These are phyloP conservation scores for Boletus sp. DNA, from an alignment of 768 basidiomycete genomes.

Conservation along the genomic window DNA sequence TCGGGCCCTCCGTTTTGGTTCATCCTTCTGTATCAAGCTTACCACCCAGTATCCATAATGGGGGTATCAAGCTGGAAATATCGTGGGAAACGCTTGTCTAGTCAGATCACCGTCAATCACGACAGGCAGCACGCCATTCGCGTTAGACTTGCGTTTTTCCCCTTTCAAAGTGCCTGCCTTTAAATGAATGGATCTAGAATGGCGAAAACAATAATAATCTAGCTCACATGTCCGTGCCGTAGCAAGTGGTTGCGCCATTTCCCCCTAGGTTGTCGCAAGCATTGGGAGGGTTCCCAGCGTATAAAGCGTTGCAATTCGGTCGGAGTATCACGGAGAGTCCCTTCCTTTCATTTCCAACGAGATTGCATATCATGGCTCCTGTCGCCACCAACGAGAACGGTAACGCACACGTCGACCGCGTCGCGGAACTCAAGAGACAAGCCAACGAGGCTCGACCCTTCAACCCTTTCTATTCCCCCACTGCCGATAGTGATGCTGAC, in stretches of 20 bases:
- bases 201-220: conserved; percentile 11
- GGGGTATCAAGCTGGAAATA: not conserved
- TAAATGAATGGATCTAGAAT: conserved; percentile 1
- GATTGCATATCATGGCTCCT: conserved; percentile 42
- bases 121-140: not conserved
- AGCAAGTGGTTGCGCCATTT: conserved; percentile 21
- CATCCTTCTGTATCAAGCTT: not conserved
- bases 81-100: not conserved
- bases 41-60: too few relatives aligned
- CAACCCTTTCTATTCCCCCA: conserved; percentile 72
- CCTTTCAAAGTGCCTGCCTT: not conserved
- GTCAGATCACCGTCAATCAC: not conserved
- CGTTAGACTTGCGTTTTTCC: not conserved
- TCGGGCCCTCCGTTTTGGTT: not conserved
- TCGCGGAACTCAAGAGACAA: conserved; percentile 26
- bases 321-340: not conserved
- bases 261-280: conserved; percentile 8
- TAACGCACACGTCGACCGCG: conserved; percentile 18
- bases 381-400: conserved; percentile 43
- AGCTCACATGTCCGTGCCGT: conserved; percentile 12
- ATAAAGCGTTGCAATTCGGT: conserved; percentile 16
- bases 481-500: conserved; percentile 49
- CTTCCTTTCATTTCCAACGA: not conserved
- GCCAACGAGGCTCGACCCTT: conserved; percentile 30
- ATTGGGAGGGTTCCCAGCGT: not conserved